Percentiles rank a stretch among this genome's conserved stretches.
phyloP scores from a whole-genome alignment of 352 stramenopile species.

The Pythium apleroticum region DNA sequence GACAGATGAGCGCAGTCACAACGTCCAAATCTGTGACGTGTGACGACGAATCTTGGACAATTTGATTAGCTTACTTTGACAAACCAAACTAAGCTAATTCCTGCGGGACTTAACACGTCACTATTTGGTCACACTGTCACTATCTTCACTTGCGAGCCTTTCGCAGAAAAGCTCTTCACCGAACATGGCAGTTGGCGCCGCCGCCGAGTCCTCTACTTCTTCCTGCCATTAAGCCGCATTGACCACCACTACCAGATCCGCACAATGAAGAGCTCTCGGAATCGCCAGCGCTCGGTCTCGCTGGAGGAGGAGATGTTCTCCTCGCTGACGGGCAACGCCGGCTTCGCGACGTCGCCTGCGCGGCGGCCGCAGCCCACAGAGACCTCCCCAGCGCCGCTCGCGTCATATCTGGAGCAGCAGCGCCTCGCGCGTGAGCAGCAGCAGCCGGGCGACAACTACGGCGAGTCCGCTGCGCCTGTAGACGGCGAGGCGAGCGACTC shows the following conservation, averaged over 20 bases:
- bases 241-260: neutral
- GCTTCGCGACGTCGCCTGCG: constrained; percentile 12
- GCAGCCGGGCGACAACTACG: constrained; percentile 17
- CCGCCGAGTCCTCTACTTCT: neutral
- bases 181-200: constrained; percentile 5
- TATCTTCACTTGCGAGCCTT: neutral
- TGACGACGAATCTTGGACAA: neutral
- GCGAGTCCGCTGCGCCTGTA: neutral
- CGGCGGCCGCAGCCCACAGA: neutral
- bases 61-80: too few species aligned
- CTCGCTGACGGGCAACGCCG: constrained; percentile 15
- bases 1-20: neutral
- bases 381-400: constrained; percentile 7
- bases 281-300: constrained; percentile 12
- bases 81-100: constrained; percentile 8
- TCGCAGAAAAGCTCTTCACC: neutral
- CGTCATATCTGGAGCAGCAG: constrained; percentile 7
- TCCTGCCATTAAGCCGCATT: neutral
- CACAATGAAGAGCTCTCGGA: constrained; percentile 12
- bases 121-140: constrained; percentile 2
- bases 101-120: too few species aligned
- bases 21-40: neutral
- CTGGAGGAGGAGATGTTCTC: constrained; percentile 25
- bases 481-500: constrained; percentile 27
- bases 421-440: constrained; percentile 3